Evolutionary conservation across 805 yeast species (phyloP), one percentile per base, ranked within the genome.

Genomic region (Schizosaccharomyces cryophilus): DNA sequence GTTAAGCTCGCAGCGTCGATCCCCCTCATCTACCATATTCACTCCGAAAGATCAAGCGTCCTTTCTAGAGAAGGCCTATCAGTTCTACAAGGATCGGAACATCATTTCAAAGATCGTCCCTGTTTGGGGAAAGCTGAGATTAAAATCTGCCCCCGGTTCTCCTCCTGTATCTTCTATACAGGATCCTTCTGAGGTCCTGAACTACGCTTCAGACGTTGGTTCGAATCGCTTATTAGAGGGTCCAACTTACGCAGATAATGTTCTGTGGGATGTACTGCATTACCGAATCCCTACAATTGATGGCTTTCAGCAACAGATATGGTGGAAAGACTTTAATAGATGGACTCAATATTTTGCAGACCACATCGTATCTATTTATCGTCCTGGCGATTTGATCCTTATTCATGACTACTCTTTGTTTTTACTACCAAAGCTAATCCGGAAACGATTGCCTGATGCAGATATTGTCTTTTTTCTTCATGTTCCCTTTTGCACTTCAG

Each of bases 181-280:
- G 40, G 40, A 35, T 35, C 40, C 40, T 35, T 35, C 40, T 35
- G 40, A 35, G 3, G 9, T 35, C 3, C 40, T 35, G 13, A 35
- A 35, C 4, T 35, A 35, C 40, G 15, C 40, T 9, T 35, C 40
- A 3, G 11, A 24, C 26, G 26, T 45, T n/a, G 26, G 26, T 3
- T 45, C 51, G 17, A 24, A 45, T 11, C 26, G 26, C 9, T 45
- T 45, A 24, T 3, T 19, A 24, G 51, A 45, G 1, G 51, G 51
- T 19, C 51, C 51, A 45, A 45, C 9, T 19, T 90, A 87, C 68
- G 95, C 96, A 0, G 97, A 90, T 69, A 81, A 84, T 66, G 83
- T 83, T 24, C 74, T 93, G 35, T 93, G 98, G 97, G 96, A 96
- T 1, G 84, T 87, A 1, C 82, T 90, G 72, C 98, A 93, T 69